These are phyloP conservation scores for Trichoderma erinaceum DNA, from an alignment of 495 filamentous ascomycete species.

Conservation along the genomic window DNA sequence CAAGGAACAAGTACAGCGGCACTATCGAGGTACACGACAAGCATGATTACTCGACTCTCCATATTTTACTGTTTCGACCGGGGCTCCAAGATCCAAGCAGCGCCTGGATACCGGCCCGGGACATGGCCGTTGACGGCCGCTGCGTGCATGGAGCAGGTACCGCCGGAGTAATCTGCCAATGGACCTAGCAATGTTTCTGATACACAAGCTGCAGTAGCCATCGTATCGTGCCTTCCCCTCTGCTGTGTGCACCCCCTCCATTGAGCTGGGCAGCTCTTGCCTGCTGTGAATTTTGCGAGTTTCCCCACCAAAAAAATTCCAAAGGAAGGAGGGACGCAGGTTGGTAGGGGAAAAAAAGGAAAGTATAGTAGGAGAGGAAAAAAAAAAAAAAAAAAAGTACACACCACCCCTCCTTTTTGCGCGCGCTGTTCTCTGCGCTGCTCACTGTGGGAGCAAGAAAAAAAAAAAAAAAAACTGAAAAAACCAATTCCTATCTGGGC, in stretches of 20 bases:
- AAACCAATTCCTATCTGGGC: conserved; percentile 1
- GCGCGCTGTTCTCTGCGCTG: not conserved
- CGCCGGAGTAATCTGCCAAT: not conserved
- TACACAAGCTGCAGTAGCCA: conserved; percentile 12
- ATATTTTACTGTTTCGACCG: not conserved
- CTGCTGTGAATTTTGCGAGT: not conserved
- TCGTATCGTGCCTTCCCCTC: conserved; percentile 11
- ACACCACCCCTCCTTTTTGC: not conserved
- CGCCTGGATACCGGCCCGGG: not conserved
- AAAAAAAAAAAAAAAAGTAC: not conserved
- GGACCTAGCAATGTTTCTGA: conserved; percentile 1
- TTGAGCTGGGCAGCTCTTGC: not conserved
- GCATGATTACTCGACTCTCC: not conserved
- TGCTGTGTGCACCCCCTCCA: conserved; percentile 9
- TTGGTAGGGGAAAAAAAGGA: not conserved
- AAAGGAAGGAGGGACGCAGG: conserved; percentile 1
- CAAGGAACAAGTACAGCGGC: not conserved
- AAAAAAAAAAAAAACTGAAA: conserved; percentile 2
- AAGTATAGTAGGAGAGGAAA: not conserved
- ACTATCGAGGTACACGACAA: not conserved
- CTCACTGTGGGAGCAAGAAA: not conserved
- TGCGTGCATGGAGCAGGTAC: not conserved
- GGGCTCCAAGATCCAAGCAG: not conserved
- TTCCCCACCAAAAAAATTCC: not conserved
- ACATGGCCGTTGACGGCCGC: not conserved